These are phyloP conservation scores for Mrakia frigida DNA, from an alignment of 768 basidiomycete genomes.

Conservation along the genomic window DNA sequence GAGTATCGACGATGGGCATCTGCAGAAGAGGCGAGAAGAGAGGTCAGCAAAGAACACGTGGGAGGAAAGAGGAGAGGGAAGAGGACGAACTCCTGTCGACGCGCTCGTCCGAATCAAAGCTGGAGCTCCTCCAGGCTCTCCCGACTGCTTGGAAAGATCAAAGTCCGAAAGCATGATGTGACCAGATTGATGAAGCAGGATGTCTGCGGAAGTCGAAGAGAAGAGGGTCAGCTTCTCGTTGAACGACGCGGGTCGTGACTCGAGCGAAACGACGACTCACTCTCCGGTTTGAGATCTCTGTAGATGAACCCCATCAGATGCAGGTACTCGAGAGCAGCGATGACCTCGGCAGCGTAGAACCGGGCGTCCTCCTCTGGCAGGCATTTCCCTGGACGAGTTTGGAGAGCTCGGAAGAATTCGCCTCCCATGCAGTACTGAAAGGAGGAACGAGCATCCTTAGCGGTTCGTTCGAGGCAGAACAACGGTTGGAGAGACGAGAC, in stretches of 20 bases:
- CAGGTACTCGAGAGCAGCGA: slow-evolving; percentile 93
- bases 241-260: background rate
- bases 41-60: slow-evolving; percentile 31
- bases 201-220: slow-evolving; percentile 56
- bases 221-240: background rate
- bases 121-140: slow-evolving; percentile 75
- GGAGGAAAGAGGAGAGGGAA: background rate
- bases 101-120: slow-evolving; percentile 79
- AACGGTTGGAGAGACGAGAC: slow-evolving; percentile 24
- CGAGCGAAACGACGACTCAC: slow-evolving; percentile 54
- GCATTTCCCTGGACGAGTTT: slow-evolving; percentile 94
- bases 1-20: slow-evolving; percentile 92
- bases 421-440: slow-evolving; percentile 87
- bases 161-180: slow-evolving; percentile 99
- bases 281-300: slow-evolving; percentile 98
- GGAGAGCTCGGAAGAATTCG: slow-evolving; percentile 96
- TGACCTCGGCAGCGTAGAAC: slow-evolving; percentile 98
- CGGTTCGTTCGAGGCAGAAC: slow-evolving; percentile 39
- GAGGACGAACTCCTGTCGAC: slow-evolving; percentile 73
- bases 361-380: slow-evolving; percentile 89
- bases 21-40: slow-evolving; percentile 40
- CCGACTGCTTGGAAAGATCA: slow-evolving; percentile 94
- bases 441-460: slow-evolving; percentile 52
- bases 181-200: slow-evolving; percentile 91
- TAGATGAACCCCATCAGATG: slow-evolving; percentile 99